Evolutionary conservation across 805 yeast species (phyloP), one percentile per base, ranked within the genome.

Genomic region (Millerozyma acaciae): DNA sequence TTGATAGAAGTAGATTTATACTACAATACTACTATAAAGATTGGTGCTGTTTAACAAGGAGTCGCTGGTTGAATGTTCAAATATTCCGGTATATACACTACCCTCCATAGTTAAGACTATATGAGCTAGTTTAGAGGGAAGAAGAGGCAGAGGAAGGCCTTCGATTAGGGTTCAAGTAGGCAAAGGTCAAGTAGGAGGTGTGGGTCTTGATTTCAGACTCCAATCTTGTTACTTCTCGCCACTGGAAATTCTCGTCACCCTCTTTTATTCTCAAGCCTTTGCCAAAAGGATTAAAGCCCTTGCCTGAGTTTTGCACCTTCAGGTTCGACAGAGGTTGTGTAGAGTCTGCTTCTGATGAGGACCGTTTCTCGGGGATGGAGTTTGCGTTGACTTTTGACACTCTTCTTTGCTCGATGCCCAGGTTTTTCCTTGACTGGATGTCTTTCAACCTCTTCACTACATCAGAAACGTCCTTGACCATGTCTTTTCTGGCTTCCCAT

Each of bases 181-280:
- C 99, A 71, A 93, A 93, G 2, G 96, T 86, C 50, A 93, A 62
- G 53, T 87, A 93, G 0, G 96, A 86, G 0, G 99, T 93, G 49
- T 93, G 99, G 5, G 88, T 81, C 62, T 90, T 90, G 47, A 90
- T 69, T 53, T 93, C 97, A 3, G 79, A 49, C 55, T 90, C 98
- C 6, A 80, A 68, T 54, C 78, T 81, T 12, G 95, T 78, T n/a
- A 89, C 93, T 45, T 85, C 72, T 36, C 69, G 65, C 99, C 99
- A 93, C 18, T 75, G 61, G 54, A 68, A 93, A 3, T 70, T 72
- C 4, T 68, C 75, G 50, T 90, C 97, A 34, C 99, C 98, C 61
- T 90, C 97, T 47, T 70, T 74, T 24, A 93, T 73, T 44, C 96
- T 74, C 42, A 71, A 61, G 9, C 97, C 97, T 52, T 78, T 83